A percentile compares a stretch with the other conserved stretches of the same genome.
phyloP scores from a whole-genome alignment of 495 filamentous ascomycete species.

The Rhizodiscina lignyota region DNA sequence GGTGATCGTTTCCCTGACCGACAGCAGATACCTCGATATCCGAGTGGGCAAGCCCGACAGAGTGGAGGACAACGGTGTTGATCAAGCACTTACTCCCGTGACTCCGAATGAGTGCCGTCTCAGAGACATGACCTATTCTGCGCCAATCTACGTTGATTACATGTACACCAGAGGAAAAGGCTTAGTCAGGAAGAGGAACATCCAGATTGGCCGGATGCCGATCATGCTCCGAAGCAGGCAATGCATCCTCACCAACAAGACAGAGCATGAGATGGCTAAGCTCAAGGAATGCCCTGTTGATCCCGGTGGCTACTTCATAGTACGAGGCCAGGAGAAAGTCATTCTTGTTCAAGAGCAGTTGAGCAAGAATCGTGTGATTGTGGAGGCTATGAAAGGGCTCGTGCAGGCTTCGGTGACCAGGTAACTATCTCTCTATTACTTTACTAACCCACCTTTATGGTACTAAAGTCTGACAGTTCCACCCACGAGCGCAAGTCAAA shows the following conservation, averaged over 20 bases:
- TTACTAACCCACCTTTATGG: no score
- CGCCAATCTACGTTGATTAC: slow-evolving; percentile 79
- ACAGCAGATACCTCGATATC: slow-evolving; percentile 56
- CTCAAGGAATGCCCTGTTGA: slow-evolving; percentile 92
- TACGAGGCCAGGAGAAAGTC: slow-evolving; percentile 80
- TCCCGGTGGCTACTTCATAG: slow-evolving; percentile 91
- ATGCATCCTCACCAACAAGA: slow-evolving; percentile 66
- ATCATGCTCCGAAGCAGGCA: slow-evolving; percentile 94
- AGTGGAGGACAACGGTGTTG: slow-evolving; percentile 46
- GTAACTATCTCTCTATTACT: no score
- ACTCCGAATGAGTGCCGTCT: slow-evolving; percentile 92
- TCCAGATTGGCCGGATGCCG: slow-evolving; percentile 77
- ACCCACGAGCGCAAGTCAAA: slow-evolving; percentile 96
- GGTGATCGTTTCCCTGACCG: no score
- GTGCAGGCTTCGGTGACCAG: slow-evolving; percentile 94
- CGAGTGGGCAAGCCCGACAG: slow-evolving; percentile 65
- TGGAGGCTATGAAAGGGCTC: slow-evolving; percentile 81
- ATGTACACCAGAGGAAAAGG: slow-evolving; percentile 63
- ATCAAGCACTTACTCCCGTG: slow-evolving; percentile 38
- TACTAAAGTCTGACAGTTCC: no score
- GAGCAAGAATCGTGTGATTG: slow-evolving; percentile 96
- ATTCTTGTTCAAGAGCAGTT: slow-evolving; percentile 96
- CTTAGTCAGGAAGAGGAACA: slow-evolving; percentile 47
- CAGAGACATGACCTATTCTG: slow-evolving; percentile 89
- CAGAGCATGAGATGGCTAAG: slow-evolving; percentile 64